Base-by-base conservation (phyloP, 2,329 filamentous ascomycete species). In the Metarhizium robertsii region DNA sequence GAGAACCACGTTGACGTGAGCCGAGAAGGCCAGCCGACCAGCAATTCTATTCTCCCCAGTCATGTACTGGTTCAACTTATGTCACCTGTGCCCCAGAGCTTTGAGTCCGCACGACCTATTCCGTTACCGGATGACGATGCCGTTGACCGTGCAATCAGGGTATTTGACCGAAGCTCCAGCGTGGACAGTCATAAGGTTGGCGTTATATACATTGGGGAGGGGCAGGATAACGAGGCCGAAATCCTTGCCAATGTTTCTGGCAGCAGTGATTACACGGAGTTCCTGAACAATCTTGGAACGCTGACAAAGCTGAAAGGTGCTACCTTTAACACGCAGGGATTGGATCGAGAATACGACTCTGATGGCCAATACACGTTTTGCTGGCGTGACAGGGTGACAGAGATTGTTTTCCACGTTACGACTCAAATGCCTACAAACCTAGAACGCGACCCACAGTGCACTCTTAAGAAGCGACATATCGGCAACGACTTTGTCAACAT, bases 401-500 rank as follows among this genome's bases (percentile, higher is more conserved):
- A 97, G 68, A 88, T 99, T 48, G 87, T 97, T 34, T 99, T 95
- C 71, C 94, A 97, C 67, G 86, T 97, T 54, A 90, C 89, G 5
- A 99, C 92, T 4, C 91, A 97, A 79, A 99, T 99, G 94, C 94
- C 94, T 1, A 96, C 90, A 10, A 82, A 95, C 66, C 75, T 86
- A 14, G 84, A 90, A 54, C 79, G 83, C 34, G 91, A 96, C 63
- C 82, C 87, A 10, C 79, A 83, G 59, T 90, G 87, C 65, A 85
- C 86, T 59, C 80, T 84, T 68, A 99, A 99, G 75, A 99, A 99
- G 72, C 81, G 85, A 2, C 95, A 97, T 66, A 94, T 97, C 58
- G 94, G 94, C 56, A 99, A 99, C 66, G 94, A 97, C 70, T 95
- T 90, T 69, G 94, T 99, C 67, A 97, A 96, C 67, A 95, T 99